Evolutionary conservation across 805 yeast species (phyloP).

Genomic region (Myxozyma melibiosi): DNA sequence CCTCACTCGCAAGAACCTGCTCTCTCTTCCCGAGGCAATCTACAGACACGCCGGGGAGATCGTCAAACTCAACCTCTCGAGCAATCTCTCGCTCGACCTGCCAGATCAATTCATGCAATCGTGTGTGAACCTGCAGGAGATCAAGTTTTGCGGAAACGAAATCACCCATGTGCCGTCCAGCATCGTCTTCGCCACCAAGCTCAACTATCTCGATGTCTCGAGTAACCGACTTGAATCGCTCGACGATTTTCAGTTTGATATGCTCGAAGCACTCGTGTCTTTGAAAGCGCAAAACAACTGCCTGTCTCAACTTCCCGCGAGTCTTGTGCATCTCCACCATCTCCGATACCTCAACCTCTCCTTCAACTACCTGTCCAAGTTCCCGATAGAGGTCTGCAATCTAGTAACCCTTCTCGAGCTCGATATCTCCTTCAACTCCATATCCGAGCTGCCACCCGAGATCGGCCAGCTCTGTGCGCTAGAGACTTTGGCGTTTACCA

Average conservation of each 20-base stretch:
- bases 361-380: constrained; percentile 64
- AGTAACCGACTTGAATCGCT: constrained; percentile 63
- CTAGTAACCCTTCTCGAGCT: constrained; percentile 63
- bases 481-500: constrained; percentile 70
- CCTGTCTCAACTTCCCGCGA: constrained; percentile 49
- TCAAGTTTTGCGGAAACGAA: constrained; percentile 53
- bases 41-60: constrained; percentile 81
- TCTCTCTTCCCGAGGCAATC: constrained; percentile 81
- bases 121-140: constrained; percentile 56
- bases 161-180: constrained; percentile 73
- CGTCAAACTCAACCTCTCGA: constrained; percentile 76
- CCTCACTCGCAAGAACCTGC: constrained; percentile 69
- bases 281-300: constrained; percentile 53
- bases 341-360: constrained; percentile 70
- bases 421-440: constrained; percentile 80
- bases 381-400: constrained; percentile 62
- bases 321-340: constrained; percentile 48
- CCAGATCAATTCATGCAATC: constrained; percentile 85
- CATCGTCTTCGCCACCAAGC: constrained; percentile 65
- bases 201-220: constrained; percentile 71
- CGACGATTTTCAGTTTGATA: constrained; percentile 58
- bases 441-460: constrained; percentile 61
- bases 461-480: constrained; percentile 62
- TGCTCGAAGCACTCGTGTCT: constrained; percentile 55
- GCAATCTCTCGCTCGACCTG: constrained; percentile 80